phyloP scores from a whole-genome alignment of 1,139 yeast genomes.

The Suhomyces wounanorum region DNA sequence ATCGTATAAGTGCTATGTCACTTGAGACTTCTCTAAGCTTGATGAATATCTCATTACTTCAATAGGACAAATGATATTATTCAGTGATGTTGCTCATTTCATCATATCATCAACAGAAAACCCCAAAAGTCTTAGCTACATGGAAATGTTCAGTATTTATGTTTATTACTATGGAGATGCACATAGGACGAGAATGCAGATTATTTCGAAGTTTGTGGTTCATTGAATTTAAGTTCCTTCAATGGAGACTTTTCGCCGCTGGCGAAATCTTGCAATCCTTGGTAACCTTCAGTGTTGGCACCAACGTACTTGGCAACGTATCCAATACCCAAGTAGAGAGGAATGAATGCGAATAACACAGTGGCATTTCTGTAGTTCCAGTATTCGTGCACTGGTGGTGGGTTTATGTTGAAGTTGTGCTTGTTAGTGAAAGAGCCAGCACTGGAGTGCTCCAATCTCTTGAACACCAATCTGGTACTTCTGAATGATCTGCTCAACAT shows the following conservation, averaged over 20 bases:
- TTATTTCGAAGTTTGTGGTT: constrained; percentile 30
- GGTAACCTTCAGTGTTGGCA: constrained; percentile 27
- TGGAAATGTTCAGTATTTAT: background rate
- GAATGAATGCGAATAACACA: constrained; percentile 42
- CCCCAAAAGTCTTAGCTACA: background rate
- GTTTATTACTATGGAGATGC: constrained; percentile 8
- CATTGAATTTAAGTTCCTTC: constrained; percentile 40
- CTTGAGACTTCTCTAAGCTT: background rate
- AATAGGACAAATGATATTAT: too few species aligned
- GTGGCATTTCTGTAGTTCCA: constrained; percentile 46
- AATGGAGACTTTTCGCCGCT: constrained; percentile 42
- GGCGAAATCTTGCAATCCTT: constrained; percentile 38
- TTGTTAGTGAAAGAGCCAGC: constrained; percentile 43
- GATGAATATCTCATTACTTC: too few species aligned
- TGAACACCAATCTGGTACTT: constrained; percentile 24
- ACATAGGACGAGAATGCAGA: constrained; percentile 3
- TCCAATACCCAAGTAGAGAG: constrained; percentile 38
- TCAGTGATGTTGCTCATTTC: background rate
- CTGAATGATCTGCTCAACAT: constrained; percentile 35
- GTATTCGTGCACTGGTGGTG: constrained; percentile 52
- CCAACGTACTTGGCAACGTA: constrained; percentile 39
- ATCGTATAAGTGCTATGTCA: background rate
- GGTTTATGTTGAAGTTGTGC: constrained; percentile 44
- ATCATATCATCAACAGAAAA: background rate
- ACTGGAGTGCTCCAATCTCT: constrained; percentile 37